Conservation (phyloP, 2,329 filamentous ascomycete genomes). For the Colletotrichum cordylinicola region DNA sequence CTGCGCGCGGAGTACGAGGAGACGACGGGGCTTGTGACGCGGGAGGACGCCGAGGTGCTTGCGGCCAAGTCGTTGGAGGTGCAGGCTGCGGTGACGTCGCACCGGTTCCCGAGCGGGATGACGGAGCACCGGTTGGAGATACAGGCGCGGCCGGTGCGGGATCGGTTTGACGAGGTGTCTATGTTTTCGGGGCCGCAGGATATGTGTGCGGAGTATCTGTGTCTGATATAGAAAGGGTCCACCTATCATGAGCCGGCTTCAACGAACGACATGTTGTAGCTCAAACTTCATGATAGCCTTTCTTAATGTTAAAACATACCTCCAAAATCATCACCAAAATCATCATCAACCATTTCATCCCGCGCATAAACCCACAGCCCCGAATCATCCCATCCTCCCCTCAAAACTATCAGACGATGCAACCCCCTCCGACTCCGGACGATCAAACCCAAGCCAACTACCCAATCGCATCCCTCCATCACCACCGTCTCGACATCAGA, state of each 20-base stretch:
- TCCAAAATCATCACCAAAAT: neutral
- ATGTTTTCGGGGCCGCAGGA: neutral
- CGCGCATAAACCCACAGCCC: neutral
- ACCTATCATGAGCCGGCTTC: neutral
- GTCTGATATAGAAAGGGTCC: neutral
- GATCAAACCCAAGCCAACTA: neutral
- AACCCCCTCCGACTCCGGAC: neutral
- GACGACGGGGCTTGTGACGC: neutral
- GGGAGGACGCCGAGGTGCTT: neutral
- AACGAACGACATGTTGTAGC: neutral
- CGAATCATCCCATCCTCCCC: neutral
- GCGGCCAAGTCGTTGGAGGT: neutral
- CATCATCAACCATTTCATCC: neutral
- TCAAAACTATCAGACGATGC: neutral
- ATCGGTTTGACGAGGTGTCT: neutral
- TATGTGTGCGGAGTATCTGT: neutral
- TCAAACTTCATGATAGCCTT: neutral
- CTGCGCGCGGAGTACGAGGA: neutral
- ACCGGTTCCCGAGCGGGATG: neutral
- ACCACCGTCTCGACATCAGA: neutral
- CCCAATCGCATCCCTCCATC: neutral
- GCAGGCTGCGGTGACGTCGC: neutral
- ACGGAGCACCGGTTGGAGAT: neutral
- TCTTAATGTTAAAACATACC: neutral
- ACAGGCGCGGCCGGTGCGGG: neutral